phyloP scores from a whole-genome alignment of 108 stramenopile genomes.

The Fistulifera pelliculosa region DNA sequence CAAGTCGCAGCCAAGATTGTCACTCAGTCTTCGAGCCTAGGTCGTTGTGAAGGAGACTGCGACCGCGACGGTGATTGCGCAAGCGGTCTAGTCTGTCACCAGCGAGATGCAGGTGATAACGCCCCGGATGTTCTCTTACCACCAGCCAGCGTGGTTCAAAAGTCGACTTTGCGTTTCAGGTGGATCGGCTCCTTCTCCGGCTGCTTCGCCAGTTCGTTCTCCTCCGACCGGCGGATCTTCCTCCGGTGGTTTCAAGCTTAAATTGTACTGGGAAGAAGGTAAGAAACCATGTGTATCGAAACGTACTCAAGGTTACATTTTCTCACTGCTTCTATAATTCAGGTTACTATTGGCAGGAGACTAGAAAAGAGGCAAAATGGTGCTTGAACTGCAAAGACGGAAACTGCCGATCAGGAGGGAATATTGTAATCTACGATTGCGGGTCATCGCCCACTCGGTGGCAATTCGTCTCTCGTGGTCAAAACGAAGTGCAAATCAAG shows the following conservation, averaged over 20 bases:
- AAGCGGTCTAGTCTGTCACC: constrained; percentile 22
- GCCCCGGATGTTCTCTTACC: constrained; percentile 11
- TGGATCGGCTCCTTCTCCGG: too few relatives aligned
- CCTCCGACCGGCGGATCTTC: neutral
- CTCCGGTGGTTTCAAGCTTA: constrained; percentile 7
- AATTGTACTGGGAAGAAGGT: constrained; percentile 44
- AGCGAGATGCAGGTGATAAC: constrained; percentile 18
- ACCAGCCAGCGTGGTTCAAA: neutral
- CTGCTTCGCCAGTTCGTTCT: neutral
- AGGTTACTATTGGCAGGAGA: constrained; percentile 51
- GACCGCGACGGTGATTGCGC: constrained; percentile 26
- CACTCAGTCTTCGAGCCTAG: constrained; percentile 6
- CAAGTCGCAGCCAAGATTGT: neutral
- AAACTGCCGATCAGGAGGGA: neutral
- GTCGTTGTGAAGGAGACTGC: constrained; percentile 32
- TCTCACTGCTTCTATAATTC: too few relatives aligned
- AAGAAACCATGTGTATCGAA: too few relatives aligned
- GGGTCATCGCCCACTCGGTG: neutral
- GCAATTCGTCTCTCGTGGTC: constrained; percentile 1
- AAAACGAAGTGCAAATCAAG: neutral
- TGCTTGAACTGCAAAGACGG: constrained; percentile 29
- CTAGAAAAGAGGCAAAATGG: constrained; percentile 31
- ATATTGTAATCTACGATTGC: neutral
- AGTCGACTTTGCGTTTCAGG: too few relatives aligned
- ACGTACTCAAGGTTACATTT: too few relatives aligned